phyloP scores from a whole-genome alignment of 2,329 filamentous ascomycete genomes.

The Aspergillus texensis region DNA sequence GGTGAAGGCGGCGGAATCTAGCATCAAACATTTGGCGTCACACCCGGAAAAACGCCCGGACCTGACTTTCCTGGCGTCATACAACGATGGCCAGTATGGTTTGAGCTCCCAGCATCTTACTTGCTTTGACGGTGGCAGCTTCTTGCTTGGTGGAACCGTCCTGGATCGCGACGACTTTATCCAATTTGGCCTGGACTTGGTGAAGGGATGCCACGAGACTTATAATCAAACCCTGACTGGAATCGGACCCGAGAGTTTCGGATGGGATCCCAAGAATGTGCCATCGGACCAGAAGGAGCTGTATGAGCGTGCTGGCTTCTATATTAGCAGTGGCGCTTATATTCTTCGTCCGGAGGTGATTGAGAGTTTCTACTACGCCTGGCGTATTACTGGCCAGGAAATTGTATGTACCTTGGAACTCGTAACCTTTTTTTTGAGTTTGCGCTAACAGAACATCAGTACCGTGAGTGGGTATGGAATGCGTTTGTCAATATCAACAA shows the following conservation, averaged over 20 bases:
- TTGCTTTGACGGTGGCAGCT: slow-evolving; percentile 83
- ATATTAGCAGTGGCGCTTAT: slow-evolving; percentile 64
- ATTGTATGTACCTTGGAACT: slow-evolving; percentile 43
- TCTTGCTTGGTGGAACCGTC: slow-evolving; percentile 77
- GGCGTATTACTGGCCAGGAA: slow-evolving; percentile 71
- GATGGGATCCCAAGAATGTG: slow-evolving; percentile 58
- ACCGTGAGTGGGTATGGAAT: slow-evolving; percentile 83
- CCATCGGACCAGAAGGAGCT: slow-evolving; percentile 58
- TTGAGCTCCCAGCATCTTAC: slow-evolving; percentile 59
- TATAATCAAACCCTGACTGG: slow-evolving; percentile 69
- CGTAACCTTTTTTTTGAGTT: background rate
- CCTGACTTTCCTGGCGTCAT: slow-evolving; percentile 63
- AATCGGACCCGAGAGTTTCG: slow-evolving; percentile 76
- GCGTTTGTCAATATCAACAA: slow-evolving; percentile 70
- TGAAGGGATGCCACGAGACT: slow-evolving; percentile 72
- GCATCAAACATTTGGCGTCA: slow-evolving; percentile 70
- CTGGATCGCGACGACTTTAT: slow-evolving; percentile 68
- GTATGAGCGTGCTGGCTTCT: slow-evolving; percentile 71
- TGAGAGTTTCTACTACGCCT: slow-evolving; percentile 86
- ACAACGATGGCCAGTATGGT: slow-evolving; percentile 37
- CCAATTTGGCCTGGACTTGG: slow-evolving; percentile 72
- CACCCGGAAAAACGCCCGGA: slow-evolving; percentile 69
- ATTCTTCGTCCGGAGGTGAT: slow-evolving; percentile 78
- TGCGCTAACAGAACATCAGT: slow-evolving; percentile 43
- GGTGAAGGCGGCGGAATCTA: slow-evolving; percentile 74